phyloP scores from a whole-genome alignment of 345 rosid species.

The Lepidium didymum region DNA sequence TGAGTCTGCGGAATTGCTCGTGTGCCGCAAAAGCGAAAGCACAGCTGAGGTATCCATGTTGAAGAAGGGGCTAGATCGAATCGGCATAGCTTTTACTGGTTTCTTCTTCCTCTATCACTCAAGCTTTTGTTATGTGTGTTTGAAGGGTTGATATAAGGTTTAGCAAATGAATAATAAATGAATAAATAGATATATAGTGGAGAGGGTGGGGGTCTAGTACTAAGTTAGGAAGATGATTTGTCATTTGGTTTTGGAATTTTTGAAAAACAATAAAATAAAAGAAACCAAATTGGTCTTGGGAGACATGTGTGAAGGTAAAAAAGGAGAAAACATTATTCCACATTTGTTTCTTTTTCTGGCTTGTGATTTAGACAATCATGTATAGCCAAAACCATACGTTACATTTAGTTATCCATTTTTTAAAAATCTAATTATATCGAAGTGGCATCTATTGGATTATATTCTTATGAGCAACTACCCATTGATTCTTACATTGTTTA shows the following conservation, averaged over 20 bases:
- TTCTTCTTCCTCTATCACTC: not conserved
- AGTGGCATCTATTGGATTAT: too few species aligned
- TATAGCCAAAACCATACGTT: not conserved
- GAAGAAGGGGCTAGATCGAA: slow-evolving; percentile 69
- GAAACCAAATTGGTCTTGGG: slow-evolving; percentile 5
- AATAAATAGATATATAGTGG: slow-evolving; percentile 4
- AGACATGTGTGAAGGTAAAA: slow-evolving; percentile 13
- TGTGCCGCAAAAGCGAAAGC: slow-evolving; percentile 56
- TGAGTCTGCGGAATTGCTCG: slow-evolving; percentile 24
- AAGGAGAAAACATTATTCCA: slow-evolving; percentile 17
- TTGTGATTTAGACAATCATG: slow-evolving; percentile 12
- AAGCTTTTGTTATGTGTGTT: not conserved
- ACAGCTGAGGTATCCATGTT: slow-evolving; percentile 77
- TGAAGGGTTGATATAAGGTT: slow-evolving; percentile 9
- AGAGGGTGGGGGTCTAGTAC: not conserved
- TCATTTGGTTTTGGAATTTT: slow-evolving; percentile 42
- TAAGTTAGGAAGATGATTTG: slow-evolving; percentile 44
- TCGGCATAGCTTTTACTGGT: slow-evolving; percentile 49
- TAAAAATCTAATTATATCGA: too few species aligned
- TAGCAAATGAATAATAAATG: not conserved
- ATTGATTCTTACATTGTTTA: too few species aligned
- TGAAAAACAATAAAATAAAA: not conserved
- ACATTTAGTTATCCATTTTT: not conserved
- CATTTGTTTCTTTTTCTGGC: slow-evolving; percentile 1
- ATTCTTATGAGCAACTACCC: too few species aligned